phyloP scores from a whole-genome alignment of 305 asterid species.

The Petunia hybrid region DNA sequence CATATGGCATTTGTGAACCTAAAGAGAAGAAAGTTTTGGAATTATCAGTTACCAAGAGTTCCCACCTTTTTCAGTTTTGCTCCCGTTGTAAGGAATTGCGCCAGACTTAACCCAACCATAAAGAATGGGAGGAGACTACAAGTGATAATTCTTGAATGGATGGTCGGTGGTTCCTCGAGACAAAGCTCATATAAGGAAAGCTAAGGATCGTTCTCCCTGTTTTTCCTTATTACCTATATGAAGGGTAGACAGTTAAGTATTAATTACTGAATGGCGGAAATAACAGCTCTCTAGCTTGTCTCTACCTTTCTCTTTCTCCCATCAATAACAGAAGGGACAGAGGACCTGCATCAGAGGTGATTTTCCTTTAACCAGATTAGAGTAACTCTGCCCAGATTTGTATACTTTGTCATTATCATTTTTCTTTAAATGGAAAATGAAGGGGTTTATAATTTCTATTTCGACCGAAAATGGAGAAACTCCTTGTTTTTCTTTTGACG shows the following conservation, averaged over 20 bases:
- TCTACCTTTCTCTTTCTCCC: conserved; percentile 1
- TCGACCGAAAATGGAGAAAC: not conserved
- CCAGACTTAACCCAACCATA: not conserved
- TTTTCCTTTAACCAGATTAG: not conserved
- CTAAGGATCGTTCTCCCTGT: not conserved
- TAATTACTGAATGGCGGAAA: not conserved
- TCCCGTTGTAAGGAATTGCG: not conserved
- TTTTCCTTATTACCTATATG: not conserved
- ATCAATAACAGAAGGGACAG: not conserved
- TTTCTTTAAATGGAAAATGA: not conserved
- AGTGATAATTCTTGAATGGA: not conserved
- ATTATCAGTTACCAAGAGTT: not conserved
- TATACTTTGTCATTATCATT: not conserved
- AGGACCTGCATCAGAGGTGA: not conserved
- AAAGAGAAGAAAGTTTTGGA: not conserved
- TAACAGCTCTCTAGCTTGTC: not conserved
- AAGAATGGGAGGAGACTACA: not conserved
- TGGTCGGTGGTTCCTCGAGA: not conserved
- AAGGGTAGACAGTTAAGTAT: not conserved
- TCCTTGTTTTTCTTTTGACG: not conserved
- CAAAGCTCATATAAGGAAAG: not conserved
- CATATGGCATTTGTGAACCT: not conserved
- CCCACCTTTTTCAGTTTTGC: not conserved
- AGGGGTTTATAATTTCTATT: not conserved
- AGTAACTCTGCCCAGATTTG: not conserved